Percentiles rank a stretch among this genome's conserved stretches.
Evolutionary conservation across 116 monocot genomes (phyloP).

Genomic region (Trichopus zeylanicus): DNA sequence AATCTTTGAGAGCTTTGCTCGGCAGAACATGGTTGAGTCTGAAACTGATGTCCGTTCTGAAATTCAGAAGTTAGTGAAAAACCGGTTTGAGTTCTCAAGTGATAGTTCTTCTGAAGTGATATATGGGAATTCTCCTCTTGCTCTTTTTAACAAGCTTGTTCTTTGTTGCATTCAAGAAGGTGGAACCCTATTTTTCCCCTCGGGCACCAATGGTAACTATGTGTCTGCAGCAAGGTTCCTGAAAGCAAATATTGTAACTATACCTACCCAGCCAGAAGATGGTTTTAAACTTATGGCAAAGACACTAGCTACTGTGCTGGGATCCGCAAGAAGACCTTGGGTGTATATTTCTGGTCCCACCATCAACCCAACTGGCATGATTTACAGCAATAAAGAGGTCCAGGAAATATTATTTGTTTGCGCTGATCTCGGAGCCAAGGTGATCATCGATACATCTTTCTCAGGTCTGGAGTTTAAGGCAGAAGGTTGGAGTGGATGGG

Average conservation of each 20-base stretch:
- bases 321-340: constrained; percentile 58
- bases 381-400: constrained; percentile 70
- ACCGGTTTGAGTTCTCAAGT: constrained; percentile 33
- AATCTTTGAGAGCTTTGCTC: constrained; percentile 88
- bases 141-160: constrained; percentile 68
- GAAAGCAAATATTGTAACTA: constrained; percentile 39
- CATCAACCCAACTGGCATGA: constrained; percentile 59
- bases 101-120: constrained; percentile 48
- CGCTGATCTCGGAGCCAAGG: constrained; percentile 63
- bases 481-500: constrained; percentile 51
- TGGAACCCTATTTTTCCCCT: constrained; percentile 79
- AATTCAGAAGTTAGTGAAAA: constrained; percentile 44
- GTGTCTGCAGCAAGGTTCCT: constrained; percentile 74
- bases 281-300: constrained; percentile 55
- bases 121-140: constrained; percentile 45
- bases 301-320: constrained; percentile 33
- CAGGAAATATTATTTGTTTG: constrained; percentile 51
- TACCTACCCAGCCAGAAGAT: constrained; percentile 36
- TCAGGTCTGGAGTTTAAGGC: constrained; percentile 73
- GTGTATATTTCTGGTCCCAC: constrained; percentile 82
- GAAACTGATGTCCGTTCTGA: constrained; percentile 67
- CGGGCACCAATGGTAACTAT: constrained; percentile 77
- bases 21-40: constrained; percentile 77
- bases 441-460: constrained; percentile 80
- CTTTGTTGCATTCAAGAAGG: constrained; percentile 57